A percentile compares a stretch with the other conserved stretches of the same genome.
Conservation (phyloP, 305 asterid genomes). For the Fraxinus nigra region DNA sequence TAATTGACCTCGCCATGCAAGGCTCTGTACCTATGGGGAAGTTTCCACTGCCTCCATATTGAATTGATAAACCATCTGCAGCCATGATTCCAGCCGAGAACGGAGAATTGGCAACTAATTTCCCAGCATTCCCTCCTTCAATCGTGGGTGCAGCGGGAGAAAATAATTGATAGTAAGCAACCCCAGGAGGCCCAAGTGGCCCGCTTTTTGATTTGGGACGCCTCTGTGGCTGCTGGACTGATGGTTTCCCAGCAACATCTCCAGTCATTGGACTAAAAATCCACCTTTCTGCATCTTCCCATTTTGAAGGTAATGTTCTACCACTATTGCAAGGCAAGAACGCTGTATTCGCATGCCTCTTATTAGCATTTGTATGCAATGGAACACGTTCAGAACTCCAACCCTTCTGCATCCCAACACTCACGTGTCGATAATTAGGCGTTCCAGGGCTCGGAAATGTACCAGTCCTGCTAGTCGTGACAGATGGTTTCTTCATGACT, state of each 20-base stretch:
- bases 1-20: conserved; percentile 82
- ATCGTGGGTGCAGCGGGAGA: conserved; percentile 67
- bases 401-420: conserved; percentile 75
- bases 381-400: conserved; percentile 98
- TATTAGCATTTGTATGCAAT: conserved; percentile 38
- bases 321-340: conserved; percentile 70
- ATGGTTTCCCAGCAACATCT: conserved; percentile 48
- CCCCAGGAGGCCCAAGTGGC: conserved; percentile 94
- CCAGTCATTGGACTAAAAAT: conserved; percentile 79
- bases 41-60: conserved; percentile 44
- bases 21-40: conserved; percentile 50
- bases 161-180: conserved; percentile 65
- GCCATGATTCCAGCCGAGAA: conserved; percentile 61
- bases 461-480: conserved; percentile 39
- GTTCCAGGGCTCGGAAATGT: conserved; percentile 90
- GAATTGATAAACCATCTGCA: conserved; percentile 52
- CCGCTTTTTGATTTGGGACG: conserved; percentile 92
- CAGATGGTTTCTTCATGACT: conserved; percentile 54
- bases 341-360: conserved; percentile 47
- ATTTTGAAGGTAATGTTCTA: conserved; percentile 82
- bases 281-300: conserved; percentile 99
- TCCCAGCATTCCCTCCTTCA: conserved; percentile 47
- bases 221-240: conserved; percentile 68
- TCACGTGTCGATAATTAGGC: conserved; percentile 65
- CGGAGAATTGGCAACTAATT: conserved; percentile 53